phyloP scores from a whole-genome alignment of 2,329 filamentous ascomycete species.

The Ceratocystis smalleyi region DNA sequence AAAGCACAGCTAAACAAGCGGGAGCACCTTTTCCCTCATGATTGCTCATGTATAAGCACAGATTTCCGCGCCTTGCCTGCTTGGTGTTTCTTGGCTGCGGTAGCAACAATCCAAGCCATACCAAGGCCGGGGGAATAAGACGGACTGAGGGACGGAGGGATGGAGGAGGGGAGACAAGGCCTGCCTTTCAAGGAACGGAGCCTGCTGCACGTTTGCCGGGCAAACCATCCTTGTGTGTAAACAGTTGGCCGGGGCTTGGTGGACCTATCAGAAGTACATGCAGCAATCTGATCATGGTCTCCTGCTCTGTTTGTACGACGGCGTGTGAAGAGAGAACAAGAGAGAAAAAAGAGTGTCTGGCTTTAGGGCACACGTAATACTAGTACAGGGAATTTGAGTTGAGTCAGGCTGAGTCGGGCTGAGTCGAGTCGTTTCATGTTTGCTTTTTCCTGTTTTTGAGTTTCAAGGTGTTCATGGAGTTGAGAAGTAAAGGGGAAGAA shows the following conservation, averaged over 20 bases:
- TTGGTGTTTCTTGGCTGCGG: not conserved
- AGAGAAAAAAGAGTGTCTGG: not conserved
- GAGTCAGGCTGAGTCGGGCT: not conserved
- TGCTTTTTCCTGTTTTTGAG: not conserved
- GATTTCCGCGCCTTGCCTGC: not conserved
- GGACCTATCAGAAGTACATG: slow-evolving; percentile 1
- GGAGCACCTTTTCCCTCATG: too few relatives aligned
- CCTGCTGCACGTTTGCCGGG: not conserved
- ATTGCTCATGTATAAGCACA: too few relatives aligned
- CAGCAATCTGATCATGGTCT: not conserved
- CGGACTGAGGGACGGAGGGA: not conserved
- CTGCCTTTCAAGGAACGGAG: not conserved
- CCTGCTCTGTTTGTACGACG: not conserved
- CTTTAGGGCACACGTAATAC: not conserved
- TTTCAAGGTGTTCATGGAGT: not conserved
- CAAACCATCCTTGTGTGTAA: not conserved
- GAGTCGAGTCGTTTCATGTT: not conserved
- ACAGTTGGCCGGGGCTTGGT: not conserved
- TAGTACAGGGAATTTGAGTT: not conserved
- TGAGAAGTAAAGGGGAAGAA: not conserved
- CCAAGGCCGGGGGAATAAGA: not conserved
- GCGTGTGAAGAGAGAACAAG: not conserved
- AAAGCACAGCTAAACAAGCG: too few relatives aligned
- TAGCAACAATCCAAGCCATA: not conserved
- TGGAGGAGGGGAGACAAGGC: not conserved